phyloP scores from a whole-genome alignment of 352 stramenopile genomes.

The Phytophthora tubulina region DNA sequence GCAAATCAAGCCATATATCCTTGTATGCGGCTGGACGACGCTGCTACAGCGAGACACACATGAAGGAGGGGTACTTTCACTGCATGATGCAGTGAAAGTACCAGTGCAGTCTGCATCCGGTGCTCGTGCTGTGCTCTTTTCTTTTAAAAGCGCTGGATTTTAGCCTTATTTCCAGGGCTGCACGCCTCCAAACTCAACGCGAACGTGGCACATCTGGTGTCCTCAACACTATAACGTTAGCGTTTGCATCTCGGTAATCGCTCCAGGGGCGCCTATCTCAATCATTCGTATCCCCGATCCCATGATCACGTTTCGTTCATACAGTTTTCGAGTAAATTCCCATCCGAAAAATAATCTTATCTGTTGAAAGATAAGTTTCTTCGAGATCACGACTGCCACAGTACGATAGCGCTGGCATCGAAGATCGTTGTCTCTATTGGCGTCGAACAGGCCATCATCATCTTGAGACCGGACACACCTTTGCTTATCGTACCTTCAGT shows the following conservation, averaged over 20 bases:
- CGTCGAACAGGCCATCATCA: slow-evolving; percentile 1
- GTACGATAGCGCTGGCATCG: slow-evolving; percentile 13
- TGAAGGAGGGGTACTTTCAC: no score
- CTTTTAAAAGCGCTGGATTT: no score
- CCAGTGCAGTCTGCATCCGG: no score
- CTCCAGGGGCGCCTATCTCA: slow-evolving; percentile 24
- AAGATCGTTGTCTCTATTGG: neutral
- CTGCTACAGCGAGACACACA: no score
- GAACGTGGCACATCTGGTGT: no score
- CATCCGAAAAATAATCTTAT: slow-evolving; percentile 10
- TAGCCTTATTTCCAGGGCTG: no score
- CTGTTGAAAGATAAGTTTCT: slow-evolving; percentile 17
- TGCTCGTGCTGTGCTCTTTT: no score
- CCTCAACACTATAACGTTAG: slow-evolving; percentile 7
- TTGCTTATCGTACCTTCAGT: neutral
- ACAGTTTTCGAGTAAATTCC: slow-evolving; percentile 17
- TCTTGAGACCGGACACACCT: slow-evolving; percentile 19
- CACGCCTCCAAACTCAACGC: no score
- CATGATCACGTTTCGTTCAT: slow-evolving; percentile 15
- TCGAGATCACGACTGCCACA: slow-evolving; percentile 7
- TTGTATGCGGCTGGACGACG: no score
- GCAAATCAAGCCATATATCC: no score
- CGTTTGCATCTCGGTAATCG: slow-evolving; percentile 32
- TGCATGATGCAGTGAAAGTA: no score
- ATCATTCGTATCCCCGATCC: slow-evolving; percentile 31